Evolutionary conservation across 148 eudicot species (phyloP).

Genomic region (Rhododendron simsii): DNA sequence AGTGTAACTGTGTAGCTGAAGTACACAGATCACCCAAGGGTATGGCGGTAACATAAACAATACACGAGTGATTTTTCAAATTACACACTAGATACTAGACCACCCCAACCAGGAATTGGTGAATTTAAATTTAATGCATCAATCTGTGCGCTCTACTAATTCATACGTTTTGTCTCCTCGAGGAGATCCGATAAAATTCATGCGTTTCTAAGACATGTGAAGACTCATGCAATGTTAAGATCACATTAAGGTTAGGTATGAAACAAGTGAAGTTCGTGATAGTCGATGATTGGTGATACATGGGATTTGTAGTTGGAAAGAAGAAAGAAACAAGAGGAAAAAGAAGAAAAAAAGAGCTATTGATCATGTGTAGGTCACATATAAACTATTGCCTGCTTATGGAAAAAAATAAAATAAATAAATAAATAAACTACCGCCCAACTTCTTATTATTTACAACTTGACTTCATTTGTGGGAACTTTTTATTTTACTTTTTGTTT

Average conservation of each 20-base stretch:
- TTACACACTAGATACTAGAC: too few relatives aligned
- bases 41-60: too few relatives aligned
- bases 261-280: background rate
- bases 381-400: background rate
- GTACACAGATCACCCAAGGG: too few relatives aligned
- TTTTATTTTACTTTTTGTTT: background rate
- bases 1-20: too few relatives aligned
- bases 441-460: background rate
- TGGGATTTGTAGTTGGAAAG: background rate
- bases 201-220: too few relatives aligned
- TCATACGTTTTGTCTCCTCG: too few relatives aligned
- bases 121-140: too few relatives aligned
- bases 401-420: too few relatives aligned
- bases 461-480: background rate
- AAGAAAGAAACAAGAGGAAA: background rate
- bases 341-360: background rate
- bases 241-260: background rate
- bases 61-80: too few relatives aligned
- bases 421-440: background rate
- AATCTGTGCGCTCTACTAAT: too few relatives aligned
- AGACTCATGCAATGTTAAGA: background rate
- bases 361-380: background rate
- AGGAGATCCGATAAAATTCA: too few relatives aligned
- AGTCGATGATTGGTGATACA: background rate
- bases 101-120: too few relatives aligned